Base-by-base conservation (phyloP, 495 filamentous ascomycete species). In the Cairneyella variabilis region DNA sequence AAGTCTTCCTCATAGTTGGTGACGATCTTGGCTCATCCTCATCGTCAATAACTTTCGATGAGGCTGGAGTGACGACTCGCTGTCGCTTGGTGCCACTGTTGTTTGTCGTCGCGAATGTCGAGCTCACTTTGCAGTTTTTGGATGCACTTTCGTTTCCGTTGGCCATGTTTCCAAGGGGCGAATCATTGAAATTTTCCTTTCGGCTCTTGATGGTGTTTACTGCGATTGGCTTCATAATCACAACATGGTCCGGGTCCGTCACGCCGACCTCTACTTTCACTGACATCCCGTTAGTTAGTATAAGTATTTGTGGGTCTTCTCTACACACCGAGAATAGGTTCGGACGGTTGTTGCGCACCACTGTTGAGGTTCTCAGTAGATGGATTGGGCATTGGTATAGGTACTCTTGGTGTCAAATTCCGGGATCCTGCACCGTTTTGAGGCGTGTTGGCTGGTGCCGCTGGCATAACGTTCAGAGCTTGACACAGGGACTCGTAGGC, bases 381-480 rank as follows among this genome's bases (percentile, higher is more conserved):
- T n/a, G n/a, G n/a, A n/a, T n/a, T n/a, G n/a, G n/a, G n/a, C n/a
- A n/a, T n/a, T n/a, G n/a, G n/a, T n/a, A n/a, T n/a, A n/a, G n/a
- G n/a, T n/a, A n/a, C n/a, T n/a, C n/a, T n/a, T n/a, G n/a, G n/a
- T n/a, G n/a, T n/a, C n/a, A n/a, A n/a, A n/a, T n/a, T n/a, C n/a
- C n/a, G n/a, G n/a, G n/a, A n/a, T n/a, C n/a, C n/a, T n/a, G 37
- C 63, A 6, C 14, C 43, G 14, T 49, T 63, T 1, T 68, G 60
- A 1, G 72, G 68, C 17, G 72, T 73, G 42, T 75, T 78, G 1
- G 67, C 65, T 8, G 73, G 74, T 17, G 71, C 70, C 11, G 69
- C 66, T 20, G 77, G 76, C 28, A 70, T 73, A n/a, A n/a, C n/a
- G n/a, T n/a, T n/a, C 1, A 76, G 51, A 18, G 65, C 63, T 43